phyloP scores from a whole-genome alignment of 2,329 filamentous ascomycete genomes.

The Metarhizium sp. region DNA sequence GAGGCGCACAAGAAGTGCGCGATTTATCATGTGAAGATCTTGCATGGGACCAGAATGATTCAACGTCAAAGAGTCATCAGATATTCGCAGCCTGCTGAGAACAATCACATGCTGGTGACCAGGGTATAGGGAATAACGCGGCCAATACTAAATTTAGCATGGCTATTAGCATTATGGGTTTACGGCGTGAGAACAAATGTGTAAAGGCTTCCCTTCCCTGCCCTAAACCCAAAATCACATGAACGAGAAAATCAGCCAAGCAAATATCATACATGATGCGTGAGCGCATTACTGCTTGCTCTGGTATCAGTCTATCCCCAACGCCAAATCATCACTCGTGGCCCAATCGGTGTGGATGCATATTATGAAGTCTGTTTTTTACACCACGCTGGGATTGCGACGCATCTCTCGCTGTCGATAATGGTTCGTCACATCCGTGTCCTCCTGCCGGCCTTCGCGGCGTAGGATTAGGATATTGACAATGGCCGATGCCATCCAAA shows the following conservation, averaged over 20 bases:
- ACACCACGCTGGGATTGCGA: not conserved
- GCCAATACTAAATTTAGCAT: not conserved
- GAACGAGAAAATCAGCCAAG: not conserved
- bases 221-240: not conserved
- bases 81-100: not conserved
- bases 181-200: too few relatives aligned
- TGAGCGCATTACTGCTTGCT: not conserved
- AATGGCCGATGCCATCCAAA: slow-evolving; percentile 52
- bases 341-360: too few relatives aligned
- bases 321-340: not conserved
- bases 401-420: not conserved
- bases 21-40: not conserved
- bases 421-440: not conserved
- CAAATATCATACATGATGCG: not conserved
- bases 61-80: not conserved
- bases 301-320: not conserved
- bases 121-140: not conserved
- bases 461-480: slow-evolving; percentile 16
- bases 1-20: not conserved
- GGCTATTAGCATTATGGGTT: too few relatives aligned
- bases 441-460: not conserved
- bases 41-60: not conserved
- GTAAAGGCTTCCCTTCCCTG: not conserved
- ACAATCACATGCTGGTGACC: not conserved
- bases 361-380: not conserved